Evolutionary conservation across 306 rosid genomes (phyloP), one percentile per base, ranked within the genome.

Genomic region (Vigna nakashimae): DNA sequence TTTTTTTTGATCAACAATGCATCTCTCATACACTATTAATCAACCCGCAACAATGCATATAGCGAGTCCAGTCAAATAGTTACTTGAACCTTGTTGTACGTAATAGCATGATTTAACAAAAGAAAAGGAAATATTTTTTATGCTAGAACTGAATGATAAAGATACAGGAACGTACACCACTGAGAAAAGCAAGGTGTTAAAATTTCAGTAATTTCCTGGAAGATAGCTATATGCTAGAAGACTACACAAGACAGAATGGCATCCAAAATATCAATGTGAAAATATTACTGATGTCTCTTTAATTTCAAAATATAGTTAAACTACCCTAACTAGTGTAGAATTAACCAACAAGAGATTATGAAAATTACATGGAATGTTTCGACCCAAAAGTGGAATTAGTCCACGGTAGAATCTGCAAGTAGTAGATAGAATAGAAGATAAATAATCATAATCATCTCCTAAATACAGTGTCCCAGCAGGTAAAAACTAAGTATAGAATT

Each of bases 321-420:
- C 57, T 12, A 30, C 65, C 74, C 80, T 6, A 16, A 71, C 74
- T 46, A 75, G 46, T 16, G 5, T 9, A 71, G 48, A 71, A 68
- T 77, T 68, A 69, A 62, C 57, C 45, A 52, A 55, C 20, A 59
- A 75, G 76, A 77, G 76, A 77, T 83, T 71, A 55, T 38, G 87
- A 82, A 56, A 83, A 80, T 88, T 85, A 88, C 91, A 88, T 48
- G 91, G 89, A 85, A 88, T 78, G 79, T 85, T 88, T 85, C 91
- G 91, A 58, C 87, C 89, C 91, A 76, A 83, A 65, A 88, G 91
- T 36, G 91, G 91, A 71, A 80, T 13, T 74, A 88, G 89, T 74
- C 91, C 91, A 64, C 91, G 85, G 84, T 85, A 88, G 85, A 88
- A 88, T 80, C 89, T 88, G 91, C 89, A 83, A 71, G 18, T 30